phyloP scores from a whole-genome alignment of 2,329 filamentous ascomycete genomes.

The Sclerotiophoma versabilis region DNA sequence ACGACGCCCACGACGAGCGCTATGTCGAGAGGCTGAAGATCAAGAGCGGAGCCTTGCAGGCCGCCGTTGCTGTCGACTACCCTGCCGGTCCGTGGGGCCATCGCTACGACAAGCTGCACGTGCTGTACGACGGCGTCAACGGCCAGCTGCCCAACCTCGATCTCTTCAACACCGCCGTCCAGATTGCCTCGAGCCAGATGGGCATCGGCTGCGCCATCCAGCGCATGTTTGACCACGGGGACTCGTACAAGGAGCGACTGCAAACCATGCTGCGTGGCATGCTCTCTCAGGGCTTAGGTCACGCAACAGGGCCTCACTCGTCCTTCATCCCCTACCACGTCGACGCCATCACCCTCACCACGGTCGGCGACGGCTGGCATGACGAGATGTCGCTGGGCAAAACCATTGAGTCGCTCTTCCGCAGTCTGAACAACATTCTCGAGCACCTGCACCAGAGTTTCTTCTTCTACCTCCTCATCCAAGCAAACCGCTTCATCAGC shows the following conservation, averaged over 20 bases:
- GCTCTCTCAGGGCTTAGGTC: conserved; percentile 87
- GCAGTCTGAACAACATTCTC: conserved; percentile 93
- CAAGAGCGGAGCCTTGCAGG: conserved; percentile 93
- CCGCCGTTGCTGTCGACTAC: conserved; percentile 92
- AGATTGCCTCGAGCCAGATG: conserved; percentile 90
- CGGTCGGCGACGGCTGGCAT: conserved; percentile 90
- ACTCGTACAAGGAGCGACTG: conserved; percentile 81
- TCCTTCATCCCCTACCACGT: conserved; percentile 98
- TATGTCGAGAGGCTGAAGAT: conserved; percentile 79
- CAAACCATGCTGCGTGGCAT: conserved; percentile 91
- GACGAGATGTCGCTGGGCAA: conserved; percentile 96
- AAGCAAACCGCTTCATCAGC: conserved; percentile 90
- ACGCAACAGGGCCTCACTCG: conserved; percentile 89
- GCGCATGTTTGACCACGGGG: conserved; percentile 79
- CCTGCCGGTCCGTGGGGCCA: conserved; percentile 72
- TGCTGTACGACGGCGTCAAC: conserved; percentile 95
- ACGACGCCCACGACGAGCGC: conserved; percentile 79
- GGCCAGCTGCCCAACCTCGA: conserved; percentile 95
- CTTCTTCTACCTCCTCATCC: conserved; percentile 97
- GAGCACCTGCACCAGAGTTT: conserved; percentile 99
- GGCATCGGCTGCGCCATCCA: conserved; percentile 84
- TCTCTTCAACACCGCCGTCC: conserved; percentile 90
- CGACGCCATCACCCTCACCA: conserved; percentile 91
- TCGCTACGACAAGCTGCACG: conserved; percentile 85
- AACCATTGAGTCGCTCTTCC: conserved; percentile 86